phyloP scores from a whole-genome alignment of 2,329 filamentous ascomycete genomes.

The Sarocladium brachiariae region DNA sequence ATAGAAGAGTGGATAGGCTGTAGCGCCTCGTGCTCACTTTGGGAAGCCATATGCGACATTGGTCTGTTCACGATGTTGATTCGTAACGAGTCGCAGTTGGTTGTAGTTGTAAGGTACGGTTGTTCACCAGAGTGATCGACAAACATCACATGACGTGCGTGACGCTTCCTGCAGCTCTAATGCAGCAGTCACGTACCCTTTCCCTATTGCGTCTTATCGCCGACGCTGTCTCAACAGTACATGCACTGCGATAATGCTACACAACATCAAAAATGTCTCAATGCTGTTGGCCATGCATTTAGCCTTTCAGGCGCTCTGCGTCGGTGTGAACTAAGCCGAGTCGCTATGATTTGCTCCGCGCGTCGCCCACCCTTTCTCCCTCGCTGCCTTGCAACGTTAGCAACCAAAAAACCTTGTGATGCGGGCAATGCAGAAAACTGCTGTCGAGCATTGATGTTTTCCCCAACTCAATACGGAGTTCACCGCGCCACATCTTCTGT shows the following conservation, averaged over 20 bases:
- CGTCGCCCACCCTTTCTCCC: too few relatives aligned
- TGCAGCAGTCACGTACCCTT: neutral
- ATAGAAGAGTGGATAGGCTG: conserved; percentile 42
- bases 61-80: neutral
- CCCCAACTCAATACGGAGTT: neutral
- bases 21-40: conserved; percentile 32
- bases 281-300: neutral
- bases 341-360: neutral
- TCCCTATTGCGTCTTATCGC: neutral
- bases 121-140: neutral
- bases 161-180: neutral
- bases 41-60: conserved; percentile 9
- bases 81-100: too few relatives aligned
- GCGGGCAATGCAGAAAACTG: too few relatives aligned
- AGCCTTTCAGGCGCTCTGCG: neutral
- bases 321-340: neutral
- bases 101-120: neutral
- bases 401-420: too few relatives aligned
- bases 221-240: neutral
- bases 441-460: too few relatives aligned
- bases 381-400: too few relatives aligned
- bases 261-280: neutral
- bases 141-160: neutral
- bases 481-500: neutral
- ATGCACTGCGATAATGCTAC: neutral